These are phyloP conservation scores for Conticribra guillardii DNA, from an alignment of 108 stramenopile genomes.

Conservation along the genomic window DNA sequence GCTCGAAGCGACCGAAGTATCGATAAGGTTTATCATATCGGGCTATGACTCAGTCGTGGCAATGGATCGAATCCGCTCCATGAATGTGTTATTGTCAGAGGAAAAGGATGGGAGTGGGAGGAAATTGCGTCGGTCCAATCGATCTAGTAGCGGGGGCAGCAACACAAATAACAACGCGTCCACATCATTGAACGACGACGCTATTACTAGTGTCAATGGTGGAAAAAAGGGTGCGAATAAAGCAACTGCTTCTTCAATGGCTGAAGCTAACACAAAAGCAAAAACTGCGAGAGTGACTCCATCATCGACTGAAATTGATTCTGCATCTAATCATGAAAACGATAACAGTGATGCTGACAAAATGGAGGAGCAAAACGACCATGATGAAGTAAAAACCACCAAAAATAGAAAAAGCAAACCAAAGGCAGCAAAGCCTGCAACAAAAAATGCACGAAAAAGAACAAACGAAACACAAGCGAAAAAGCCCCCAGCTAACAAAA, in stretches of 20 bases:
- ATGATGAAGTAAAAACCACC: conserved; percentile 4
- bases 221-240: not conserved
- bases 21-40: not conserved
- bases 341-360: not conserved
- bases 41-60: not conserved
- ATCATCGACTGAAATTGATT: conserved; percentile 5
- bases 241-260: no score
- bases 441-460: no score
- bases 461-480: no score
- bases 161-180: no score
- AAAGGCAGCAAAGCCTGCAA: no score
- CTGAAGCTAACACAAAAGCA: no score
- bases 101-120: conserved; percentile 1
- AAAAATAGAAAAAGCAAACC: not conserved
- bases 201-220: not conserved
- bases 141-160: no score
- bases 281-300: conserved; percentile 22
- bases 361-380: not conserved
- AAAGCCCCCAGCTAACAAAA: not conserved
- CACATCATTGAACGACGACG: not conserved
- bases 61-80: not conserved
- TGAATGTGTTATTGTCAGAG: not conserved
- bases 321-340: not conserved
- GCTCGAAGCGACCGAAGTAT: not conserved
- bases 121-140: not conserved